A percentile compares a stretch with the other conserved stretches of the same genome.
These are phyloP conservation scores for Tricholoma flavovirens DNA, from an alignment of 768 basidiomycete genomes.

Conservation along the genomic window DNA sequence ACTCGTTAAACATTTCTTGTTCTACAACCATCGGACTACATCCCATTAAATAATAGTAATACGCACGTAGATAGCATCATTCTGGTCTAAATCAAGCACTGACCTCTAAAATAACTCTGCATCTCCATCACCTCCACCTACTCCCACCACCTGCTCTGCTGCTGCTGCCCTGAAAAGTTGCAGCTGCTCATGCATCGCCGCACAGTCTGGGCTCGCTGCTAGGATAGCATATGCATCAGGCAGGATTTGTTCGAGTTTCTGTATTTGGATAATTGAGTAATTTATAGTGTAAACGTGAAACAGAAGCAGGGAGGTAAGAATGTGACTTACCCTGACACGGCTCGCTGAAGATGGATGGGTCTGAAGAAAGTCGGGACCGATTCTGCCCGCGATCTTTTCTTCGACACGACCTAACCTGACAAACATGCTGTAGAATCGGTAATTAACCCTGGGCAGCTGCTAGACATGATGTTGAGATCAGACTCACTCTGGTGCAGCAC, in stretches of 20 bases:
- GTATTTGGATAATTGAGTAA: not conserved
- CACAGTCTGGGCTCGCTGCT: slow-evolving; percentile 53
- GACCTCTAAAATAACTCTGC: not conserved
- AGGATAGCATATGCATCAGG: slow-evolving; percentile 54
- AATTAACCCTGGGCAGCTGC: not conserved
- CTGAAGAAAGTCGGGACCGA: slow-evolving; percentile 50
- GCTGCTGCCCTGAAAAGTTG: slow-evolving; percentile 23
- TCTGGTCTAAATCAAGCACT: too few relatives aligned
- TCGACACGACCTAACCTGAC: slow-evolving; percentile 57
- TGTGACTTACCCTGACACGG: slow-evolving; percentile 58
- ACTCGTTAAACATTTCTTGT: not conserved
- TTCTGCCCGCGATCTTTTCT: slow-evolving; percentile 24
- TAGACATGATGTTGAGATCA: not conserved
- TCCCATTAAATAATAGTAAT: not conserved
- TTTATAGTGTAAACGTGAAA: not conserved
- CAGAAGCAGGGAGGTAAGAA: not conserved
- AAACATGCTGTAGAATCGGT: slow-evolving; percentile 52
- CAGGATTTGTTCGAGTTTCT: slow-evolving; percentile 50
- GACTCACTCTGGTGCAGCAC: slow-evolving; percentile 63
- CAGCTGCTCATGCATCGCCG: slow-evolving; percentile 32
- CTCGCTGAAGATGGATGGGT: slow-evolving; percentile 78
- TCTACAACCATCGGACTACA: not conserved
- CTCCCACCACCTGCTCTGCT: not conserved
- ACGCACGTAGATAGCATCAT: too few relatives aligned
- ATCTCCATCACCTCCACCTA: not conserved